Conservation (phyloP, 345 rosid genomes). For the Zanthoxylum bungeanum region DNA sequence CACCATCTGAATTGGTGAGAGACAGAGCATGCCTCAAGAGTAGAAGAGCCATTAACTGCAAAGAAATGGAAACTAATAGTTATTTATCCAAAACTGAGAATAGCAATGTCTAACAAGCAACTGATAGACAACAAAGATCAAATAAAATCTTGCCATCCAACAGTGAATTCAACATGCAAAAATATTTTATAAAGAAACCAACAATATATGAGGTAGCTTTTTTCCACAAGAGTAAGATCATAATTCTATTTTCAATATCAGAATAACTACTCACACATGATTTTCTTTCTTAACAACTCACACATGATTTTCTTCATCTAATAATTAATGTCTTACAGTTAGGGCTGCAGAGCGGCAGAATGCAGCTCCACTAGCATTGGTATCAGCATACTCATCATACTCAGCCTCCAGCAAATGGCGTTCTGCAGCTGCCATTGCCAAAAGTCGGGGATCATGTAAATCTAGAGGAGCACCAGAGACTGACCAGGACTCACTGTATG, state of each 20-base stretch:
- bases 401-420: slow-evolving; percentile 87
- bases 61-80: neutral
- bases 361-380: slow-evolving; percentile 90
- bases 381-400: slow-evolving; percentile 85
- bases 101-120: neutral
- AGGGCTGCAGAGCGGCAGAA: slow-evolving; percentile 97
- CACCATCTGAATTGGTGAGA: slow-evolving; percentile 66
- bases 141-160: neutral
- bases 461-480: slow-evolving; percentile 73
- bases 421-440: slow-evolving; percentile 93
- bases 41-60: slow-evolving; percentile 93
- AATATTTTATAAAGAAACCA: neutral
- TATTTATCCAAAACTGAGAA: neutral
- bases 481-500: slow-evolving; percentile 70
- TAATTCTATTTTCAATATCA: neutral
- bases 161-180: neutral
- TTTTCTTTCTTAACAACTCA: neutral
- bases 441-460: slow-evolving; percentile 75
- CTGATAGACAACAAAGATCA: neutral
- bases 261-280: neutral
- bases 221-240: neutral
- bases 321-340: slow-evolving; percentile 47
- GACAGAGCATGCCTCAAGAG: slow-evolving; percentile 86
- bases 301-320: neutral
- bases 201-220: neutral